Evolutionary conservation across 306 rosid species (phyloP).

Genomic region (Fragaria vesca): DNA sequence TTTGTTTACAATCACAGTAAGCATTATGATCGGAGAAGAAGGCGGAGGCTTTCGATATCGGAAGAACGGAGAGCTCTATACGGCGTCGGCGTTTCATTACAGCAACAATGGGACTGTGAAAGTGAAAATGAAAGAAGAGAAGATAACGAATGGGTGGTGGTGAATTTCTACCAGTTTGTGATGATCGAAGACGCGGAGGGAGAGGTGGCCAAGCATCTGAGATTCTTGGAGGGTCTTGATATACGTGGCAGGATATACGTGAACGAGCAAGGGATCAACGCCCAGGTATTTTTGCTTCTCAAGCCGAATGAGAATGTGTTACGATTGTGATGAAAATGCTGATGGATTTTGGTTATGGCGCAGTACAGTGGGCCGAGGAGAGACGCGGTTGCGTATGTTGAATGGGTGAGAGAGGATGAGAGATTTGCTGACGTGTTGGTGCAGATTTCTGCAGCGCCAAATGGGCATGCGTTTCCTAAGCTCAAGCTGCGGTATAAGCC

Average conservation of each 20-base stretch:
- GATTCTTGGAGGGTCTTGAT: constrained; percentile 62
- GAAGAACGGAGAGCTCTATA: not conserved
- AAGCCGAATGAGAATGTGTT: not conserved
- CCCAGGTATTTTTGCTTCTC: constrained; percentile 58
- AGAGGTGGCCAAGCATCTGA: constrained; percentile 61
- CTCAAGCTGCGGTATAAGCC: constrained; percentile 91
- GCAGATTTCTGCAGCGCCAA: constrained; percentile 71
- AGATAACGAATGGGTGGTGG: constrained; percentile 52
- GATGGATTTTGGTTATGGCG: not conserved
- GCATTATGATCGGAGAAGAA: not conserved
- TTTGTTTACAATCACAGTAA: not conserved
- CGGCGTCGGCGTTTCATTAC: constrained; percentile 7
- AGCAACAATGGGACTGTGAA: not conserved
- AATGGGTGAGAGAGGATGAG: constrained; percentile 74
- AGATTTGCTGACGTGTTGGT: constrained; percentile 68
- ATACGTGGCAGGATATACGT: constrained; percentile 76
- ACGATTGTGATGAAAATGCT: not conserved
- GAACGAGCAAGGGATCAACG: constrained; percentile 88
- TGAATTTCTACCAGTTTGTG: constrained; percentile 77
- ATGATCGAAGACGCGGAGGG: constrained; percentile 58
- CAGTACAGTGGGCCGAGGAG: constrained; percentile 94
- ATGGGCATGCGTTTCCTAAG: constrained; percentile 81
- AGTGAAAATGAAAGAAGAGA: constrained; percentile 6
- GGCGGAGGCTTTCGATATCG: not conserved
- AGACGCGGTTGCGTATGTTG: constrained; percentile 72